Conservation (phyloP, 2,329 filamentous ascomycete genomes). For the Macroventuria anomochaeta region DNA sequence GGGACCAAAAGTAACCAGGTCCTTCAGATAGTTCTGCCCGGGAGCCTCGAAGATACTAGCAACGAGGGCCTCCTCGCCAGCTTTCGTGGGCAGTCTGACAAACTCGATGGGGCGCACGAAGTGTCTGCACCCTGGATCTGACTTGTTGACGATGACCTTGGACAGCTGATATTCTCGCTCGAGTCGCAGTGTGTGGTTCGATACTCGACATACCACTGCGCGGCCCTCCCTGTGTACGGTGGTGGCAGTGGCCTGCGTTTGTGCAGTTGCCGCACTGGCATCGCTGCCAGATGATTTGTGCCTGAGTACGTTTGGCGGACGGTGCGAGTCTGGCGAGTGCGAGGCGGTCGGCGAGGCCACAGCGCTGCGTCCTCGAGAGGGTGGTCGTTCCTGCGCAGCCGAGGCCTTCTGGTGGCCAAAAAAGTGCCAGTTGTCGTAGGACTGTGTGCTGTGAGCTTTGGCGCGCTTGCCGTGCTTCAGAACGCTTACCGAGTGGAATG, state of each 20-base stretch:
- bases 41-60: constrained; percentile 83
- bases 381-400: constrained; percentile 25
- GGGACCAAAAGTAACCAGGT: constrained; percentile 78
- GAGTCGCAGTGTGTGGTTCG: constrained; percentile 79
- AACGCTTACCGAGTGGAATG: constrained; percentile 55
- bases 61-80: constrained; percentile 75
- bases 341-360: constrained; percentile 33
- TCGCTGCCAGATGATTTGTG: constrained; percentile 48
- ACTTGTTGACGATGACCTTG: constrained; percentile 72
- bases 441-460: constrained; percentile 51
- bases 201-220: constrained; percentile 80
- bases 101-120: constrained; percentile 84
- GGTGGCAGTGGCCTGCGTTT: constrained; percentile 58
- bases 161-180: constrained; percentile 87
- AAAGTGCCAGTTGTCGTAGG: constrained; percentile 85
- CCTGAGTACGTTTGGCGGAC: constrained; percentile 33
- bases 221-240: constrained; percentile 38
- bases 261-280: constrained; percentile 47
- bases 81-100: constrained; percentile 70
- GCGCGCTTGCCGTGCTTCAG: neutral
- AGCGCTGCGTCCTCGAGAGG: constrained; percentile 37
- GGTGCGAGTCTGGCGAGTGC: constrained; percentile 40
- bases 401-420: constrained; percentile 48
- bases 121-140: constrained; percentile 75
- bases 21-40: constrained; percentile 73